A percentile compares a stretch with the other conserved stretches of the same genome.
These are phyloP conservation scores for Protomyces lactucae-debilis DNA, from an alignment of 1,139 yeast species.

Conservation along the genomic window DNA sequence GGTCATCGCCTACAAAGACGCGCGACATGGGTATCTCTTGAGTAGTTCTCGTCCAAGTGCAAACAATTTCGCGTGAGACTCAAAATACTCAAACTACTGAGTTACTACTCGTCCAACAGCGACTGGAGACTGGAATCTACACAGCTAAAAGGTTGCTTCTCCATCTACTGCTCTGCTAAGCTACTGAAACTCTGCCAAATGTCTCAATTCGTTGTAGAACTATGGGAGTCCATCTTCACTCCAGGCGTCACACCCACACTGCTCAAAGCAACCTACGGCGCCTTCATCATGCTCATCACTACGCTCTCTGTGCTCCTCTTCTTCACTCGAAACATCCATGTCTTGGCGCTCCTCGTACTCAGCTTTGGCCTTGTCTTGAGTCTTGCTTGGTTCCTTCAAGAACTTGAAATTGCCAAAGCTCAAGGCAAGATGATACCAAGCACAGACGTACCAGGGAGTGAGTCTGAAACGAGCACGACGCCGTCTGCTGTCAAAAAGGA, in stretches of 20 bases:
- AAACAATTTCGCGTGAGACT: too few species aligned
- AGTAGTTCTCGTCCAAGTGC: too few species aligned
- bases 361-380: slow-evolving; percentile 49
- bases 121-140: too few species aligned
- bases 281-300: slow-evolving; percentile 53
- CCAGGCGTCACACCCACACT: slow-evolving; percentile 92
- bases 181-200: slow-evolving; percentile 1
- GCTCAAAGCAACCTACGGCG: slow-evolving; percentile 68
- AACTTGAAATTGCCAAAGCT: slow-evolving; percentile 17
- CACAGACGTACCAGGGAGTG: background rate
- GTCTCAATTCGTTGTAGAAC: slow-evolving; percentile 51
- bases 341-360: slow-evolving; percentile 62
- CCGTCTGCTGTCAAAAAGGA: background rate
- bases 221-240: slow-evolving; percentile 89
- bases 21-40: background rate
- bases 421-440: background rate
- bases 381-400: slow-evolving; percentile 21
- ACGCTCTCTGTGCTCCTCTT: slow-evolving; percentile 57
- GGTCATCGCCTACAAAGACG: slow-evolving; percentile 32
- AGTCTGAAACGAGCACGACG: background rate
- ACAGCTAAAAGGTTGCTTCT: too few species aligned
- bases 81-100: too few species aligned
- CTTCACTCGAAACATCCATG: slow-evolving; percentile 62
- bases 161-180: background rate
- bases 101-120: too few species aligned